A percentile compares a stretch with the other conserved stretches of the same genome.
Evolutionary conservation across 495 filamentous ascomycete genomes (phyloP).

Genomic region (Penicillium canariense): DNA sequence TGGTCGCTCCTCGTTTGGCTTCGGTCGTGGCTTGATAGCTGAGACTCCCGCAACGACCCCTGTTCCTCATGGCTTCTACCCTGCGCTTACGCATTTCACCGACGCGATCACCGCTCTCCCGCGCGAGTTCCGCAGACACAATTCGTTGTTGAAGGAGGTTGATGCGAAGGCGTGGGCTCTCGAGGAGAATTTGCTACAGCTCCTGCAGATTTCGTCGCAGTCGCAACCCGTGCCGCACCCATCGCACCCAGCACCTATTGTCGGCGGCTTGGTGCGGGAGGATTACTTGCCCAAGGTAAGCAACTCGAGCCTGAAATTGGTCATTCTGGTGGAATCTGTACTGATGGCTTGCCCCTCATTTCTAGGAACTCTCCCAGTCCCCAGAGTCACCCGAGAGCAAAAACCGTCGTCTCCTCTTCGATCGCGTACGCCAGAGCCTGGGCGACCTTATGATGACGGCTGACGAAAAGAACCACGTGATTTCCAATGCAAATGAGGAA

Average conservation of each 20-base stretch:
- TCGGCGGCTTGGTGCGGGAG: constrained; percentile 39
- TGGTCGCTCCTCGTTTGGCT: constrained; percentile 49
- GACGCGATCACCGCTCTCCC: constrained; percentile 91
- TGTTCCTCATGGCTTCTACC: constrained; percentile 69
- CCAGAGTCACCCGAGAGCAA: constrained; percentile 39
- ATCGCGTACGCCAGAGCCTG: constrained; percentile 57
- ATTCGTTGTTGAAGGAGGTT: constrained; percentile 91
- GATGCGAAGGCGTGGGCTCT: constrained; percentile 77
- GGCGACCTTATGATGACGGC: constrained; percentile 77
- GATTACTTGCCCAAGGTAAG: constrained; percentile 39
- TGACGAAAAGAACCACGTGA: constrained; percentile 96
- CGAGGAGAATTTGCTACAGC: constrained; percentile 61
- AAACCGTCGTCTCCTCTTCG: constrained; percentile 65
- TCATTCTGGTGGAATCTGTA: background rate
- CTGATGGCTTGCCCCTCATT: constrained; percentile 12
- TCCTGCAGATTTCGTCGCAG: constrained; percentile 65
- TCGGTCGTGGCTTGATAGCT: constrained; percentile 35
- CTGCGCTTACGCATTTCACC: constrained; percentile 90
- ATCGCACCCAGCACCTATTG: constrained; percentile 39
- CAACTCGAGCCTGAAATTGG: background rate
- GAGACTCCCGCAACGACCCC: constrained; percentile 33
- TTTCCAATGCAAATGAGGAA: constrained; percentile 83
- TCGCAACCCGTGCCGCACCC: constrained; percentile 46
- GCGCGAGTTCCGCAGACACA: constrained; percentile 90
- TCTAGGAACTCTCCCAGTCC: constrained; percentile 30